phyloP scores from a whole-genome alignment of 805 yeast species.

The Kurtzmaniella fragi region DNA sequence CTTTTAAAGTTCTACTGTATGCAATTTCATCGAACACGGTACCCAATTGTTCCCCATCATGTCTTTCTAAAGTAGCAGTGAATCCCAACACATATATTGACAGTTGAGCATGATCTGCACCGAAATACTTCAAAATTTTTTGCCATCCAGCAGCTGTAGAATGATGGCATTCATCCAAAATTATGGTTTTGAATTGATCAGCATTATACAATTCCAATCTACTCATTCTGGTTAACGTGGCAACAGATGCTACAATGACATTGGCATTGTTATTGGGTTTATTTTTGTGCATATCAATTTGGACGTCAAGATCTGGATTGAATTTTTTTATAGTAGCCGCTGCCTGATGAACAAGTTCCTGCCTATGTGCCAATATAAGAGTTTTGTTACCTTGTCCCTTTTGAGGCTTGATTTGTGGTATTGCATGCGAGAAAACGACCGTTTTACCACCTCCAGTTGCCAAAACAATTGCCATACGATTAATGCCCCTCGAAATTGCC shows the following conservation, averaged over 20 bases:
- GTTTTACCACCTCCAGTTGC: constrained; percentile 98
- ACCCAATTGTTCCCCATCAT: constrained; percentile 61
- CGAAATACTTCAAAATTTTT: constrained; percentile 55
- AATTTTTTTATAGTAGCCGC: constrained; percentile 39
- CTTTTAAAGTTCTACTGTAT: constrained; percentile 57
- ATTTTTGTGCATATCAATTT: constrained; percentile 63
- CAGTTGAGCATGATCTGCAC: constrained; percentile 36
- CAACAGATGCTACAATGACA: constrained; percentile 74
- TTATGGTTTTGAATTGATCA: constrained; percentile 59
- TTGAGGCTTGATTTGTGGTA: constrained; percentile 37
- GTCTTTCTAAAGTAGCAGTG: constrained; percentile 79
- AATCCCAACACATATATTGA: constrained; percentile 68
- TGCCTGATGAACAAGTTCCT: constrained; percentile 75
- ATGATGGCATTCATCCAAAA: constrained; percentile 92
- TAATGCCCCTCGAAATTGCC: constrained; percentile 40
- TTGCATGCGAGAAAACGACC: constrained; percentile 61
- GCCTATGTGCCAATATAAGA: constrained; percentile 73
- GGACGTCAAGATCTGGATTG: constrained; percentile 50
- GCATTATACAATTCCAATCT: constrained; percentile 55
- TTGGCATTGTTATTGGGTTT: constrained; percentile 46
- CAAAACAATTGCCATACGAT: constrained; percentile 71
- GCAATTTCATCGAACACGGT: constrained; percentile 67
- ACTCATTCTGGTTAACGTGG: constrained; percentile 44
- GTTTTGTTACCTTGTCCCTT: constrained; percentile 29
- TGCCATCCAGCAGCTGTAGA: constrained; percentile 69